Evolutionary conservation across 352 stramenopile genomes (phyloP), one percentile per base, ranked within the genome.

Genomic region (Phytophthora pini): DNA sequence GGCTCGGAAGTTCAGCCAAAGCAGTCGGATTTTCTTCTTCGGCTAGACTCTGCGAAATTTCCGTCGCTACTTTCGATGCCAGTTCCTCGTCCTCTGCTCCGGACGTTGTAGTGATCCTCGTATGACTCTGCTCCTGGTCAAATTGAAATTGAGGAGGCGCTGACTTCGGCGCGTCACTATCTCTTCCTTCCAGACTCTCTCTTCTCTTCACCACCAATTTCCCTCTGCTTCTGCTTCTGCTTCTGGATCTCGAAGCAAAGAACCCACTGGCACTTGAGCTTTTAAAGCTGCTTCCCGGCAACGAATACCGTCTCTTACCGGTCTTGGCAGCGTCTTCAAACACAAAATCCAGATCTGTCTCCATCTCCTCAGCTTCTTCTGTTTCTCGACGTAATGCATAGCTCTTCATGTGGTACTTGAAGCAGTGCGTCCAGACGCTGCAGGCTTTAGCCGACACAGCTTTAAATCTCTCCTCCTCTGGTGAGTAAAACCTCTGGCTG

Each of bases 361-460:
- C 63, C 22, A 52, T 32, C 13, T 59, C 47, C 2, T 46, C 56
- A 12, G 31, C 1, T 31, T 29, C 26, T 57, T 40, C 36, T 67
- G 56, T 24, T 51, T 57, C 1, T 36, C 31, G 31, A 12, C 70
- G 65, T 12, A 79, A 53, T 11, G 50, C 39, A 45, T 84, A 76
- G 53, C 79, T 84, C 52, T 79, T 80, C 79, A 87, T 82, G 45
- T 88, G 77, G 46, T 83, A 74, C 54, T 79, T 82, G 22, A 90
- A 85, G 63, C 82, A 90, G 59, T 90, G 82, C 13, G 75, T 61
- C 82, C 77, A 90, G 12, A 90, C 74, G 7, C 56, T 74, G 10
- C 72, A 66, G 3, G 72, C 47, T 41, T 88, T 88, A 5, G 51
- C 43, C 40, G 75, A 82, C 31, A 90, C 79, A 0, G 79, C 66